Evolutionary conservation across 257 asterid genomes (phyloP).

Genomic region (Cordia subcordata): DNA sequence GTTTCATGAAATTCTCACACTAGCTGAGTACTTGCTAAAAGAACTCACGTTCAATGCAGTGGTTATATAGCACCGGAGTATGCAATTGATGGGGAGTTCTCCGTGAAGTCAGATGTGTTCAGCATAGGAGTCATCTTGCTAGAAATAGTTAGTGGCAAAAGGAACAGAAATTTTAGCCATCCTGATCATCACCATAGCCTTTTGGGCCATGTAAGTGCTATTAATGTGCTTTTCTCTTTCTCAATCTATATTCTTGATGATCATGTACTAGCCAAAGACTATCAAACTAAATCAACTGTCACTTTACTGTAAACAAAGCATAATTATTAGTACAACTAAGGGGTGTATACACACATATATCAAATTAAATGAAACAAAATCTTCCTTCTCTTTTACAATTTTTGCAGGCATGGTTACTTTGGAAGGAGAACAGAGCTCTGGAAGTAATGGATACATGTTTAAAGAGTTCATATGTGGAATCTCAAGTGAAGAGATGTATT

Average conservation of each 20-base stretch:
- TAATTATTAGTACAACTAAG: too few relatives aligned
- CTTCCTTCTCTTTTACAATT: not conserved
- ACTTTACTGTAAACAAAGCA: too few relatives aligned
- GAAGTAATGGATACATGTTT: slow-evolving; percentile 34
- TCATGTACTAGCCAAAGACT: too few relatives aligned
- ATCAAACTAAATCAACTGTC: too few relatives aligned
- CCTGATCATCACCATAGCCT: slow-evolving; percentile 27
- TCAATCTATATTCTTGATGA: not conserved
- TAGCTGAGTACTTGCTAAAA: not conserved
- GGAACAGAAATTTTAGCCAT: slow-evolving; percentile 27
- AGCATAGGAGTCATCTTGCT: slow-evolving; percentile 41
- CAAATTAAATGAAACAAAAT: too few relatives aligned
- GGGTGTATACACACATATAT: too few relatives aligned
- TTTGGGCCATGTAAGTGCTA: slow-evolving; percentile 32
- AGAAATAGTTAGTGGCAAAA: slow-evolving; percentile 42
- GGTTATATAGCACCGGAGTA: slow-evolving; percentile 51
- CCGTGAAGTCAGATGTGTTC: slow-evolving; percentile 38
- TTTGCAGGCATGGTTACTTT: slow-evolving; percentile 36
- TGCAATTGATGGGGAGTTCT: slow-evolving; percentile 41
- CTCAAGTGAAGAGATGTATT: slow-evolving; percentile 36
- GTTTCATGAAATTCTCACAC: not conserved
- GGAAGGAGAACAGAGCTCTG: slow-evolving; percentile 22
- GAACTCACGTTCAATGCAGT: slow-evolving; percentile 19
- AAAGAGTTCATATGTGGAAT: slow-evolving; percentile 12
- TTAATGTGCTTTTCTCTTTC: not conserved